Base-by-base conservation (phyloP, 2,329 filamentous ascomycete genomes). In the Scedosporium boydii region DNA sequence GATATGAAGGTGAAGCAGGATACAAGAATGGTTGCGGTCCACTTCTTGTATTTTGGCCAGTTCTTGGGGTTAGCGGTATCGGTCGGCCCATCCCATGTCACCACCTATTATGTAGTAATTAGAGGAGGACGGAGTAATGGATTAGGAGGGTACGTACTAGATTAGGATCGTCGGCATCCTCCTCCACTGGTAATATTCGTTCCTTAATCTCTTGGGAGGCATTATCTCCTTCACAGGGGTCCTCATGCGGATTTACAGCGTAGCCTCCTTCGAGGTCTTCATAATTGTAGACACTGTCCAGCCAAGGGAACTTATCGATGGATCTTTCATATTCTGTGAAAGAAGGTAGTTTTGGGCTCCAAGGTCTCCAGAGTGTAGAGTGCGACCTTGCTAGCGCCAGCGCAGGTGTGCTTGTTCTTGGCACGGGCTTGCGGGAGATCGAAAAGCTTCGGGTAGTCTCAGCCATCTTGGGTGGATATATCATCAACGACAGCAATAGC, bases 41-140 rank as follows among this genome's bases (percentile, higher is more conserved):
- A 62, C 58, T 63, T 63, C 34, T 53, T 58, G 34, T 46, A 23
- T 6, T 51, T 61, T 21, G 62, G 38, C 62, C 62, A 63, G 51
- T 63, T 63, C 23, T 60, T 48, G 1, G 62, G 62, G 55, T 63
- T 63, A 26, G 34, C 9, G 6, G 53, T 59, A 21, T 63, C 62
- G 16, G 48, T n/a, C 3, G 75, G 72, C 0, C 78, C 77, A 60
- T 77, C 72, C 80, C 81, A 77, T 23, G 71, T 73, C 7, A 76
- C 70, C 7, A 76, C 70, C 74, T 76, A 63, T 6, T 2, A 23
- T 3, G 23, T 16, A 53, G 18, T 48, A 1, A 18, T 48, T 21
- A 21, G 18, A 16, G 58, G 51, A 59, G 55, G 14, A 12, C 58
- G 41, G 3, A 10, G 1, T 48, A n/a, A 23, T 26, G 23, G 16